These are phyloP conservation scores for Pyrus betulifolia DNA, from an alignment of 306 rosid genomes.

Conservation along the genomic window DNA sequence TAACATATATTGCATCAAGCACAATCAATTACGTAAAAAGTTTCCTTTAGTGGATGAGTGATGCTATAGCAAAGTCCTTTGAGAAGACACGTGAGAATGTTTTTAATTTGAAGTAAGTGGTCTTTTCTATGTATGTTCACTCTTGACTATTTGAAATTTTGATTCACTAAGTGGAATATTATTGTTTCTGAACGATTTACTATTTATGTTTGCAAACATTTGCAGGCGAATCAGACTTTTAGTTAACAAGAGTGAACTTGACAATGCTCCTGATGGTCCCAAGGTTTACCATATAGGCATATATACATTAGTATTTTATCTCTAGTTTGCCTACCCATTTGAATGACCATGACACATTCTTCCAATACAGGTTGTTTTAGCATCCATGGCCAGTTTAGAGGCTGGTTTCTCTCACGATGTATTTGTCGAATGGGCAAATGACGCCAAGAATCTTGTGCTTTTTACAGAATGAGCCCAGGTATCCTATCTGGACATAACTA, in stretches of 20 bases:
- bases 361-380: slow-evolving; percentile 69
- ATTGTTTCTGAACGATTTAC: slow-evolving; percentile 11
- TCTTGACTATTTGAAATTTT: neutral
- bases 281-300: slow-evolving; percentile 43
- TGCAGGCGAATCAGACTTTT: slow-evolving; percentile 66
- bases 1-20: slow-evolving; percentile 84
- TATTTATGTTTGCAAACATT: slow-evolving; percentile 25
- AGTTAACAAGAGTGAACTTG: slow-evolving; percentile 76
- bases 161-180: neutral
- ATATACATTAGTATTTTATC: slow-evolving; percentile 10
- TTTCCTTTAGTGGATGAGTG: slow-evolving; percentile 99
- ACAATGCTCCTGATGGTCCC: slow-evolving; percentile 88
- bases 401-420: slow-evolving; percentile 97
- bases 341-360: slow-evolving; percentile 4
- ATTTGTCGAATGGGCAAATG: slow-evolving; percentile 87
- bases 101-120: slow-evolving; percentile 77
- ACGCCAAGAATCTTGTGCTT: slow-evolving; percentile 69
- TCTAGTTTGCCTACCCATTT: neutral
- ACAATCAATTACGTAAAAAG: slow-evolving; percentile 82
- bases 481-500: slow-evolving; percentile 11
- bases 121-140: neutral
- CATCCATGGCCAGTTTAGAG: slow-evolving; percentile 99
- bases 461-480: slow-evolving; percentile 98
- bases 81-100: slow-evolving; percentile 89
- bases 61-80: slow-evolving; percentile 86